Conservation (phyloP, 352 stramenopile species). For the Globisporangium apiculatum region DNA sequence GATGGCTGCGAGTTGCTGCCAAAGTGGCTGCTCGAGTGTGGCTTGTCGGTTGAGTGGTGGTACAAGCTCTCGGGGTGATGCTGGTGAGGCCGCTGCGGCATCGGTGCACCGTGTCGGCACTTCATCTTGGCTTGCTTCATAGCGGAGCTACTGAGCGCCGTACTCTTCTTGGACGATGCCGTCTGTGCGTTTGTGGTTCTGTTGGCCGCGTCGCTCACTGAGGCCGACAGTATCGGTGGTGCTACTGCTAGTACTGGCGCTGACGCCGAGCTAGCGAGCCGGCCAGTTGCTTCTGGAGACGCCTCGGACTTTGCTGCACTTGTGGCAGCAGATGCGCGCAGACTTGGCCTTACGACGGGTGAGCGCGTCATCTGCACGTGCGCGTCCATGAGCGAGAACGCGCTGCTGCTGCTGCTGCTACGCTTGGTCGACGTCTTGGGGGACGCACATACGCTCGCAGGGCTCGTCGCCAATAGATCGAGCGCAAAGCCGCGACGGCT, state of each 20-base stretch:
- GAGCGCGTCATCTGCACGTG: conserved; percentile 42
- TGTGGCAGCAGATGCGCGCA: conserved; percentile 5
- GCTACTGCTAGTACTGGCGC: not conserved
- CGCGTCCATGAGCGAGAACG: conserved; percentile 38
- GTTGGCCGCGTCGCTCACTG: not conserved
- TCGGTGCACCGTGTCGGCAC: conserved; percentile 10
- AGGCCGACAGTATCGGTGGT: too few species aligned
- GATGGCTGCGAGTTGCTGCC: conserved; percentile 3
- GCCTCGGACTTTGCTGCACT: not conserved
- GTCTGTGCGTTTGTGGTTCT: not conserved
- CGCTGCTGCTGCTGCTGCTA: conserved; percentile 5
- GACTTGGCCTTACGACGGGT: conserved; percentile 49
- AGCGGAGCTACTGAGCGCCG: not conserved
- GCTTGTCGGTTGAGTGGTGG: conserved; percentile 6
- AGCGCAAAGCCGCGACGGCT: conserved; percentile 17
- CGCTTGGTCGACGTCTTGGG: conserved; percentile 32
- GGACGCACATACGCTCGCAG: conserved; percentile 33
- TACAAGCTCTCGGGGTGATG: conserved; percentile 10
- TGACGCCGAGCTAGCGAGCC: conserved; percentile 5
- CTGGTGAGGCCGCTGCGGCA: not conserved
- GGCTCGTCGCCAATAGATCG: conserved; percentile 17
- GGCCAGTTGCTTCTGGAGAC: conserved; percentile 2
- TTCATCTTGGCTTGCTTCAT: conserved; percentile 19
- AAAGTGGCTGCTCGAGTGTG: conserved; percentile 16
- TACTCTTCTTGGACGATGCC: not conserved